Conservation (phyloP, 1,139 yeast species). For the Pichia inconspicua region DNA sequence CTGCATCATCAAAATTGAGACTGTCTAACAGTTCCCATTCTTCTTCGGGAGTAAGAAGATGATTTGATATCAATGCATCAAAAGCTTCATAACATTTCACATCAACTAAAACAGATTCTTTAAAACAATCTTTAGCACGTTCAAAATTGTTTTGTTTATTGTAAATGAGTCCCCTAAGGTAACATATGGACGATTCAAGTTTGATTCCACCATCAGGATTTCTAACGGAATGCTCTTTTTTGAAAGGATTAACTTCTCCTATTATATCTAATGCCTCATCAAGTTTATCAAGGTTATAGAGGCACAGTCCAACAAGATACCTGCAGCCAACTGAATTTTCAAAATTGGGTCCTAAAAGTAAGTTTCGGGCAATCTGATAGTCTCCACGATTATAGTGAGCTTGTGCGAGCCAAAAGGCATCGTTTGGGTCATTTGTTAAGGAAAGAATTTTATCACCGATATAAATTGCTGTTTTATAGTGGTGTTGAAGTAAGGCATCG, state of each 20-base stretch:
- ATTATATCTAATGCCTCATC: constrained; percentile 85
- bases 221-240: constrained; percentile 26
- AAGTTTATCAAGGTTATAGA: constrained; percentile 67
- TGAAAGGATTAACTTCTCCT: constrained; percentile 78
- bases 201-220: constrained; percentile 71
- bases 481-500: constrained; percentile 90
- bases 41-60: constrained; percentile 74
- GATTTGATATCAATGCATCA: constrained; percentile 65
- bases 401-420: constrained; percentile 96
- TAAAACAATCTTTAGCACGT: constrained; percentile 78
- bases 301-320: constrained; percentile 71
- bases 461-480: constrained; percentile 81
- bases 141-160: constrained; percentile 81
- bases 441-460: constrained; percentile 87
- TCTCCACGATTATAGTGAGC: constrained; percentile 71
- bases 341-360: constrained; percentile 33
- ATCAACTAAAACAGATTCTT: constrained; percentile 81
- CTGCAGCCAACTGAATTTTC: constrained; percentile 58
- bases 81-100: constrained; percentile 93
- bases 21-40: constrained; percentile 74
- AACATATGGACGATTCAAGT: constrained; percentile 82
- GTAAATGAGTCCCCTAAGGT: constrained; percentile 74
- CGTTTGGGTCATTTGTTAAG: constrained; percentile 77
- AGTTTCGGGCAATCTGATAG: constrained; percentile 69
- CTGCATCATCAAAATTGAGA: constrained; percentile 67